Conservation (phyloP, 441 rosid genomes). For the Populus hybrid region DNA sequence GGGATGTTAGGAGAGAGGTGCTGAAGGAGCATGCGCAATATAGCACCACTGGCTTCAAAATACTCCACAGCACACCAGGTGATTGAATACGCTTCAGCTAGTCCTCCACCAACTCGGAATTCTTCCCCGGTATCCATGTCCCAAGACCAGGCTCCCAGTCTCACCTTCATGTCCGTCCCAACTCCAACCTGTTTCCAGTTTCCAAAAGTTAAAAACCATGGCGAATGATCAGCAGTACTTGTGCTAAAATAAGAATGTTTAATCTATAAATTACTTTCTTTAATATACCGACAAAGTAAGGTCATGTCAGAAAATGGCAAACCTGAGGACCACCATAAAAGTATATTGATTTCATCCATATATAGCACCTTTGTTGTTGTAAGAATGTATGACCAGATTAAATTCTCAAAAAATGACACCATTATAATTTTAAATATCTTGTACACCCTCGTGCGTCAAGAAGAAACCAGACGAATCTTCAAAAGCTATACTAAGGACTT, state of each 20-base stretch:
- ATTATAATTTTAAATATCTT: no score
- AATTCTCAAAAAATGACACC: no score
- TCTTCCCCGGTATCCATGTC: slow-evolving; percentile 83
- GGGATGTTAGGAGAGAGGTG: slow-evolving; percentile 39
- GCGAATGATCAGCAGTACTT: not conserved
- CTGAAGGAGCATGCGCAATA: slow-evolving; percentile 62
- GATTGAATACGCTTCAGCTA: slow-evolving; percentile 80
- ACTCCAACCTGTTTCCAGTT: slow-evolving; percentile 55
- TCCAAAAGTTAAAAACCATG: slow-evolving; percentile 1
- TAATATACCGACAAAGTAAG: not conserved
- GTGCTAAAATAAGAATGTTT: not conserved
- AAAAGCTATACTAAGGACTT: no score
- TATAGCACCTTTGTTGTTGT: no score
- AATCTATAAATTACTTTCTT: no score
- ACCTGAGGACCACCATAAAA: not conserved
- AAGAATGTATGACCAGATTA: no score
- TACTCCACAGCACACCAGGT: slow-evolving; percentile 96
- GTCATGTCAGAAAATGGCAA: not conserved
- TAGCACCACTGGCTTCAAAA: slow-evolving; percentile 75
- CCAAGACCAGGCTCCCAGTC: slow-evolving; percentile 98
- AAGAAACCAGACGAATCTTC: no score
- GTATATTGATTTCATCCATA: no score
- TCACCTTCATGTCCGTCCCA: slow-evolving; percentile 55
- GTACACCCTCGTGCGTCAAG: no score
- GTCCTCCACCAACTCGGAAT: slow-evolving; percentile 87